phyloP scores from a whole-genome alignment of 768 basidiomycete species.

The Hypholoma sublateritium region DNA sequence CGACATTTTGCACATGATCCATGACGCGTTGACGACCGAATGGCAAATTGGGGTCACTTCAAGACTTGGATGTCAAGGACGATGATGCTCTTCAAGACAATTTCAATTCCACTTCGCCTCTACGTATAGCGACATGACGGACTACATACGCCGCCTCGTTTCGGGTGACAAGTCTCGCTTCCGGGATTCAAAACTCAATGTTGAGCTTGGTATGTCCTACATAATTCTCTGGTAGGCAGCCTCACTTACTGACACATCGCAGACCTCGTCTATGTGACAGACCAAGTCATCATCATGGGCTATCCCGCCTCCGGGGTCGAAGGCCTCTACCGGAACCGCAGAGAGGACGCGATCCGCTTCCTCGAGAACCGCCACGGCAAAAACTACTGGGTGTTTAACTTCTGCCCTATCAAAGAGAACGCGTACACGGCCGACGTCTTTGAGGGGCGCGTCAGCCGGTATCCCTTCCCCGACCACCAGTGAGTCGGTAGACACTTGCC shows the following conservation, averaged over 20 bases:
- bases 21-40: no score
- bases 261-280: constrained; percentile 72
- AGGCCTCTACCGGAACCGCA: constrained; percentile 75
- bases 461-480: constrained; percentile 92
- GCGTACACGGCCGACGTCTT: constrained; percentile 72
- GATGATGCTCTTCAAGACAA: no score
- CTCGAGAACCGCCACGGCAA: constrained; percentile 70
- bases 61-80: no score
- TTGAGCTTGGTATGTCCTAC: constrained; percentile 62
- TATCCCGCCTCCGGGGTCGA: constrained; percentile 83
- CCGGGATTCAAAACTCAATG: constrained; percentile 60
- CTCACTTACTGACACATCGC: background rate
- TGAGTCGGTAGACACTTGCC: constrained; percentile 31
- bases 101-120: background rate
- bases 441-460: constrained; percentile 73
- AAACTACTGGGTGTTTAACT: constrained; percentile 88
- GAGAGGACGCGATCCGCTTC: constrained; percentile 75
- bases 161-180: constrained; percentile 83
- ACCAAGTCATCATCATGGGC: constrained; percentile 77
- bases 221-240: background rate
- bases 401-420: constrained; percentile 82
- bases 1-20: no score
- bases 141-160: constrained; percentile 70
- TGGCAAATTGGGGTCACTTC: no score
- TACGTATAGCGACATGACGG: constrained; percentile 41